These are phyloP conservation scores for Saraca asoca DNA, from an alignment of 331 rosid species.

Conservation along the genomic window DNA sequence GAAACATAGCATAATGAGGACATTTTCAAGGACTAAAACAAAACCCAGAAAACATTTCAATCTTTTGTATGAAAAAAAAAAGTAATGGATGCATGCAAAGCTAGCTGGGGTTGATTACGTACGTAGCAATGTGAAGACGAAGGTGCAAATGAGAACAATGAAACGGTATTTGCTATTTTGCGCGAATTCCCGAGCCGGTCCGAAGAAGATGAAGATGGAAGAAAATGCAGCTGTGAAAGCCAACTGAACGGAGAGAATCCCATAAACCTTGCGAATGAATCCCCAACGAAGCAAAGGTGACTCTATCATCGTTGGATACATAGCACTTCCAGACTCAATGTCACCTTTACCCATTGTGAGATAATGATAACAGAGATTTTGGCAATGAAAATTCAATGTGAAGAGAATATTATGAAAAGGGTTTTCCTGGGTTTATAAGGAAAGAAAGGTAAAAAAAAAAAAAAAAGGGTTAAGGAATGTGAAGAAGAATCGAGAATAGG, in stretches of 20 bases:
- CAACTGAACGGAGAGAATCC: constrained; percentile 42
- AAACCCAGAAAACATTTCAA: neutral
- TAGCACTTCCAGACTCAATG: constrained; percentile 30
- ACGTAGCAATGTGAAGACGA: constrained; percentile 24
- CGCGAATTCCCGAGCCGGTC: constrained; percentile 26
- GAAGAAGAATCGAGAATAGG: neutral
- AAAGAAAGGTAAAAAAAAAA: neutral
- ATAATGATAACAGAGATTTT: too few species aligned
- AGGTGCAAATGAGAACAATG: neutral
- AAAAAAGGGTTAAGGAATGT: neutral
- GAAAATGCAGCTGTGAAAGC: constrained; percentile 41
- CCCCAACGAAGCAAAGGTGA: constrained; percentile 56
- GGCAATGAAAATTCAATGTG: neutral
- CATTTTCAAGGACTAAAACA: neutral
- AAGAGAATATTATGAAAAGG: neutral
- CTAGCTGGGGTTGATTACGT: constrained; percentile 1
- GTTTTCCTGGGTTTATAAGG: neutral
- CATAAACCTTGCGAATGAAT: constrained; percentile 57
- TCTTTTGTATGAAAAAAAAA: too few species aligned
- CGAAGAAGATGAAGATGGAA: constrained; percentile 31
- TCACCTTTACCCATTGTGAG: constrained; percentile 39
- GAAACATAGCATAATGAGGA: neutral
- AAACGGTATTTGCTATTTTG: neutral
- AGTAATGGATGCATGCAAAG: neutral
- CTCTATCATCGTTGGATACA: constrained; percentile 42